These are phyloP conservation scores for Candida endomychidarum DNA, from an alignment of 805 yeast species.

Conservation along the genomic window DNA sequence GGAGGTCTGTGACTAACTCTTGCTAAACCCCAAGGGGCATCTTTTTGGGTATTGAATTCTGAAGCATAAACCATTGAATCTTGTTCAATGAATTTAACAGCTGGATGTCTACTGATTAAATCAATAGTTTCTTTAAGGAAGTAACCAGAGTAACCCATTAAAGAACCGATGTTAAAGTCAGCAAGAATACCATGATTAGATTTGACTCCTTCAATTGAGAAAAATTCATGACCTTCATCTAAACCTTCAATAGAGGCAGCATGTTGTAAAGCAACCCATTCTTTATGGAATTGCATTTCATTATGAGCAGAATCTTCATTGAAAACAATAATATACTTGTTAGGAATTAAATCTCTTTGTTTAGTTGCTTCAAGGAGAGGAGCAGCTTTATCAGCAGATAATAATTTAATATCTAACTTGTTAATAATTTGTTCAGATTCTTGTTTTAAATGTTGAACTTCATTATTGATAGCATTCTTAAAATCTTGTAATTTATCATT, in stretches of 20 bases:
- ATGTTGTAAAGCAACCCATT: conserved; percentile 61
- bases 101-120: conserved; percentile 63
- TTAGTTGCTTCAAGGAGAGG: conserved; percentile 45
- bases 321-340: conserved; percentile 84
- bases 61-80: conserved; percentile 70
- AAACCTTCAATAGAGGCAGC: conserved; percentile 38
- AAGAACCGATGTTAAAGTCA: conserved; percentile 55
- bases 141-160: conserved; percentile 83
- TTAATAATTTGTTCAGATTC: conserved; percentile 5
- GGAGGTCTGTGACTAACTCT: conserved; percentile 82
- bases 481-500: conserved; percentile 10
- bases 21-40: conserved; percentile 94
- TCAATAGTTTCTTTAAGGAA: conserved; percentile 76
- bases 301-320: conserved; percentile 59
- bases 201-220: conserved; percentile 25
- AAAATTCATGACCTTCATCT: conserved; percentile 31
- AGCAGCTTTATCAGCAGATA: conserved; percentile 26
- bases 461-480: conserved; percentile 5
- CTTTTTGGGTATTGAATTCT: conserved; percentile 67
- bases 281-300: conserved; percentile 62
- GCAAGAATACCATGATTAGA: conserved; percentile 57
- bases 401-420: conserved; percentile 11
- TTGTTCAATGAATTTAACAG: conserved; percentile 67
- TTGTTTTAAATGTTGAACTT: conserved; percentile 6
- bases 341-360: conserved; percentile 55